Conservation (phyloP, 2,329 filamentous ascomycete species). For the Aspergillus japonicus region DNA sequence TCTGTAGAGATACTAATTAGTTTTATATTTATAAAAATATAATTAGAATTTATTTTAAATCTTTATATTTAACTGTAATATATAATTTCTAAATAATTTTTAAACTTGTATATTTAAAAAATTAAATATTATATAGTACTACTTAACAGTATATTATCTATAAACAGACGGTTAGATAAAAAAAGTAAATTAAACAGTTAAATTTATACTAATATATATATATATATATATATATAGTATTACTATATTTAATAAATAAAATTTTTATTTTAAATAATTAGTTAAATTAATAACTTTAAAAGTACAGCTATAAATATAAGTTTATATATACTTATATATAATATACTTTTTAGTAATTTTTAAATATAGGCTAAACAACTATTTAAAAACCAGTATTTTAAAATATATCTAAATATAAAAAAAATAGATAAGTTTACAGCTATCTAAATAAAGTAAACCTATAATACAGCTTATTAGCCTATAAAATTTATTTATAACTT, state of each 20-base stretch:
- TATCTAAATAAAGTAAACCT: background rate
- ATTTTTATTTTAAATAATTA: background rate
- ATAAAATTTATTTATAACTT: background rate
- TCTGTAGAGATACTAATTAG: background rate
- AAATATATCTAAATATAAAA: background rate
- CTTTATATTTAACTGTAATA: background rate
- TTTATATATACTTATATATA: background rate
- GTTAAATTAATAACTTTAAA: background rate
- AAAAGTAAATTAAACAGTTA: background rate
- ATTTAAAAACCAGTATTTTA: background rate
- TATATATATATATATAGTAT: background rate
- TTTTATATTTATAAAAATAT: background rate
- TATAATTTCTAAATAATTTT: background rate
- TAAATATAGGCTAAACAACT: background rate
- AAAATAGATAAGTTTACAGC: background rate
- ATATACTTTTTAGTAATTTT: background rate
- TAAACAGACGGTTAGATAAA: background rate
- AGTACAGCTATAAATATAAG: background rate
- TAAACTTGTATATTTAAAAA: background rate
- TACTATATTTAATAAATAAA: background rate
- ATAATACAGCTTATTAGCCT: background rate
- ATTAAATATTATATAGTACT: background rate
- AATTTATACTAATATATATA: background rate
- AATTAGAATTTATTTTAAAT: background rate
- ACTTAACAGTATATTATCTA: background rate